Percentiles rank a stretch among this genome's conserved stretches.
These are phyloP conservation scores for Hevea brasiliensis DNA, from an alignment of 345 rosid genomes.

Conservation along the genomic window DNA sequence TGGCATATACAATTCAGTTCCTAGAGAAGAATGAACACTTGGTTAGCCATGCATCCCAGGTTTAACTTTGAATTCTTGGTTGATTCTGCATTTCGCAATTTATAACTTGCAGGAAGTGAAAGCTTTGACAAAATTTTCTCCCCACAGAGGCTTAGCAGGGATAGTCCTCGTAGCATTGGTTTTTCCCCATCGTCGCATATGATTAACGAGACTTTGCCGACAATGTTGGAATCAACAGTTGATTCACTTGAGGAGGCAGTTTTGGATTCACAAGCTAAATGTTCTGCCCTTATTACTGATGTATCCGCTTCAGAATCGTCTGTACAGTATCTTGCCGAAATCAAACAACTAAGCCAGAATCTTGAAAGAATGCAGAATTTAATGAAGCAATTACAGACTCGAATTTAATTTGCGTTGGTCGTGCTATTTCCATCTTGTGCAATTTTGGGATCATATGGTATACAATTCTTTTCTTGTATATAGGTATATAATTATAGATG, in stretches of 20 bases:
- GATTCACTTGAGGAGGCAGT: slow-evolving; percentile 73
- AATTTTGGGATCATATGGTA: slow-evolving; percentile 33
- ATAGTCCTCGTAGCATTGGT: slow-evolving; percentile 39
- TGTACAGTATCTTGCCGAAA: slow-evolving; percentile 27
- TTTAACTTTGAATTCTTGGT: no score
- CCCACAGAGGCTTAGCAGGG: slow-evolving; percentile 47
- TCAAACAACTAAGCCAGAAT: slow-evolving; percentile 60
- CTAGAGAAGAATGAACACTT: no score
- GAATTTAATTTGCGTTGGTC: slow-evolving; percentile 37
- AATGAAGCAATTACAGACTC: slow-evolving; percentile 56
- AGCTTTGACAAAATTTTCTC: slow-evolving; percentile 80
- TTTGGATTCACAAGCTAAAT: slow-evolving; percentile 58
- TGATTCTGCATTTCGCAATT: no score
- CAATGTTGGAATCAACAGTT: slow-evolving; percentile 51
- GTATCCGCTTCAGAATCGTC: slow-evolving; percentile 45
- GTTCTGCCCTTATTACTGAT: slow-evolving; percentile 47
- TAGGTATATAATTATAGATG: slow-evolving; percentile 25
- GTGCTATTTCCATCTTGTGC: not conserved
- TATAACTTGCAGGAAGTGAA: slow-evolving; percentile 63
- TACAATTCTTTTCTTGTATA: slow-evolving; percentile 40
- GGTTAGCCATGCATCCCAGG: no score
- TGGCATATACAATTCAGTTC: no score
- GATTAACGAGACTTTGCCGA: slow-evolving; percentile 23
- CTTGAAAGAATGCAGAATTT: slow-evolving; percentile 65
- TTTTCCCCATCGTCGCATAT: slow-evolving; percentile 33